Evolutionary conservation across 2,329 filamentous ascomycete species (phyloP), one percentile per base, ranked within the genome.

Genomic region (Venturia aucupariae): DNA sequence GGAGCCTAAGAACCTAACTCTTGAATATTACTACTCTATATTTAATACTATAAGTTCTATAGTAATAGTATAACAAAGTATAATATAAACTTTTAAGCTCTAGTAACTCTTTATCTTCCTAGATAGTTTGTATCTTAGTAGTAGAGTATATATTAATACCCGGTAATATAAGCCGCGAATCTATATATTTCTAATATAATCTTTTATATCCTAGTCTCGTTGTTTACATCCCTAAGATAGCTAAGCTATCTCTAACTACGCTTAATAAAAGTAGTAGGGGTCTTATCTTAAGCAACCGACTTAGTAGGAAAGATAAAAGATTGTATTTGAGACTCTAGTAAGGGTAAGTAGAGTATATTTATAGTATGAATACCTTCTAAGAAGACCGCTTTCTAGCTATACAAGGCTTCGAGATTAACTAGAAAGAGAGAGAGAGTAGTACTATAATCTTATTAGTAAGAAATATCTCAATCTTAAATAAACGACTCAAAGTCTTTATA

Each of bases 141-240:
- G n/a, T n/a, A n/a, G n/a, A n/a, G n/a, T n/a, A n/a, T n/a, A n/a
- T n/a, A n/a, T n/a, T 7, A 4, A 15, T 48, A 6, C 11, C 60
- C 39, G 4, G 60, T 38, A 7, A 19, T 44, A 38, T 61, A 42
- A 4, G 60, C 38, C 15, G 60, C 60, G 7, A 63, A 42, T 39
- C 46, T 39, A 24, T 48, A 63, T 2, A 60, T 57, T n/a, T 57
- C 61, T 24, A 63, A 32, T 19, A 63, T 32, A 2, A 63, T 22
- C 1, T 60, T 51, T 24, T 63, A 48, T 42, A 48, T 55, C 6
- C 48, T 48, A 2, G 42, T n/a, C 48, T 63, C 61, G 48, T 63
- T 63, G 48, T 63, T 63, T n/a, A 64, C 54, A n/a, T 64, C 62
- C 13, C 62, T 57, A 4, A 61, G 22, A 30, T 64, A 64, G 27